Base-by-base conservation (phyloP, 2,329 filamentous ascomycete genomes). In the Zymoseptoria tritici region DNA sequence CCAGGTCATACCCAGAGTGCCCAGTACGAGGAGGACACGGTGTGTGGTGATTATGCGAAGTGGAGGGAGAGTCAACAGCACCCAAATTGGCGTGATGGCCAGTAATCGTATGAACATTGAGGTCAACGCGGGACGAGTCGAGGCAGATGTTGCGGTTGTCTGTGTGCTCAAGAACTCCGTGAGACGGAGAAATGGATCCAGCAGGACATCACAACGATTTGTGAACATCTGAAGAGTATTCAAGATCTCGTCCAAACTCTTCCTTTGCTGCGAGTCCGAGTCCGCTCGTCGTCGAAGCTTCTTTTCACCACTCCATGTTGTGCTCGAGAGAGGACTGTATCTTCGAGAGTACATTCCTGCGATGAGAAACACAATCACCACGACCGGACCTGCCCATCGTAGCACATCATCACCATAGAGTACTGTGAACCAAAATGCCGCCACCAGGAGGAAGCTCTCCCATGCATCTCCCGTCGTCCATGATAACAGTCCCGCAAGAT, bases 191-290 rank as follows among this genome's bases (percentile, higher is more conserved):
- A 97, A 82, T 2, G 94, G 94, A 68, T 97, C 92, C 56, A 97
- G 81, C 19, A 99, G 79, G 56, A 96, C 88, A 73, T 97, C 96
- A 75, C 94, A 97, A 54, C 94, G 84, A 4, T 88, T 89, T 0
- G 93, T 97, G 67, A 99, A 90, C 65, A 91, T 86, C 73, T 91
- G 91, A 52, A 99, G 78, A 0, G 90, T 96, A 68, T 97, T 92
- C 59, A 99, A 89, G 62, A 99, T 99, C 77, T 99, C 94, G 73
- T 99, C 94, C 56, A 99, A 77, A 55, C 91, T 97, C 79, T 97
- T 97, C 70, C 96, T 90, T 68, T 94, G 90, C 61, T 88, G 86
- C 9, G 60, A 63, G n/a, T 68, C 65, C 5, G 68, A 64, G 50
- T 86, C 87, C 62, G 82, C 85, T 36, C 78, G 78, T 61, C 79